A percentile compares a stretch with the other conserved stretches of the same genome.
These are phyloP conservation scores for Metschnikowia colocasiae DNA, from an alignment of 805 yeast species.

Conservation along the genomic window DNA sequence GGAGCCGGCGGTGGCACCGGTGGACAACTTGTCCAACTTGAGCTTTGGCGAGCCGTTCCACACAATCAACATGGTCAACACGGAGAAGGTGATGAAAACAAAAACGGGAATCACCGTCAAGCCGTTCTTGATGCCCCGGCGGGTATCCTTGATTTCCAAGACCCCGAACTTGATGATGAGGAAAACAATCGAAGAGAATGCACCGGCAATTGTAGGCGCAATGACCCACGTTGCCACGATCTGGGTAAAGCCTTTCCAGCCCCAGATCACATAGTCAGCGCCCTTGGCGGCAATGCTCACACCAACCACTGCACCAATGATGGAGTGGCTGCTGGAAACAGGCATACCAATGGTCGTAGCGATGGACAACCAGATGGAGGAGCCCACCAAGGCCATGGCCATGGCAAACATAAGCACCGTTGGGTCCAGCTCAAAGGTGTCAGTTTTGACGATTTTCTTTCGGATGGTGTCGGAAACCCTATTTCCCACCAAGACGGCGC, in stretches of 20 bases:
- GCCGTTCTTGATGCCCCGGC: constrained; percentile 48
- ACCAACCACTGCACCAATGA: constrained; percentile 74
- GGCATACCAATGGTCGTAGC: constrained; percentile 72
- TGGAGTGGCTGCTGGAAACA: constrained; percentile 79
- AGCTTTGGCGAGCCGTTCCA: constrained; percentile 79
- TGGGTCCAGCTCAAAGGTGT: constrained; percentile 50
- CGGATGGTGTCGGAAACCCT: constrained; percentile 73
- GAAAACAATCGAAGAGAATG: constrained; percentile 56
- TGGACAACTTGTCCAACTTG: constrained; percentile 49
- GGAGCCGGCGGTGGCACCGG: constrained; percentile 53
- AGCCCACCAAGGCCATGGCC: constrained; percentile 73
- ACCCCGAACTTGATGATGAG: constrained; percentile 57
- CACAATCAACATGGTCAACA: constrained; percentile 71
- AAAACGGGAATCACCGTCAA: constrained; percentile 56
- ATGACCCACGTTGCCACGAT: constrained; percentile 79
- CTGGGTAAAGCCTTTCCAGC: constrained; percentile 70
- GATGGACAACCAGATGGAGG: constrained; percentile 63
- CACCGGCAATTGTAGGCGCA: constrained; percentile 70
- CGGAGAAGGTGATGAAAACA: constrained; percentile 56
- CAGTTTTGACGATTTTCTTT: constrained; percentile 55
- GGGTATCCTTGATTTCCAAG: constrained; percentile 50
- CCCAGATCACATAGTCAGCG: constrained; percentile 60
- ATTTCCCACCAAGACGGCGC: constrained; percentile 71
- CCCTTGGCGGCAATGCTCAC: constrained; percentile 73
- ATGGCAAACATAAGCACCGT: constrained; percentile 71